A percentile compares a stretch with the other conserved stretches of the same genome.
Conservation (phyloP, 176 grass and related monocot genomes). For the Eleusine coracana region DNA sequence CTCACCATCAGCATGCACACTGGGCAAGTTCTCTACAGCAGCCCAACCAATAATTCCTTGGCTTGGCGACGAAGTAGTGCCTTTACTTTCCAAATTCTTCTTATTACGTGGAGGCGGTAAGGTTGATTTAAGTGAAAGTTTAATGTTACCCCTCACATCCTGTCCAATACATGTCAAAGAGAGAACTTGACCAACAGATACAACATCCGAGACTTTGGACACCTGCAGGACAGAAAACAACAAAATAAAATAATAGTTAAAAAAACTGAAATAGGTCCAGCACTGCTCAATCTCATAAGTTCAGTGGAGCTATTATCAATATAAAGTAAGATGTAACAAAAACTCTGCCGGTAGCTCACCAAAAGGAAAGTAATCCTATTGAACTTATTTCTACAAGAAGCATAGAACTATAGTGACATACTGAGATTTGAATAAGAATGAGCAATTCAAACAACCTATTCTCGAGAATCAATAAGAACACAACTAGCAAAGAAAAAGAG, state of each 20-base stretch:
- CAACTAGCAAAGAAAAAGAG: not conserved
- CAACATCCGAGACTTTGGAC: slow-evolving; percentile 76
- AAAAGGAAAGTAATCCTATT: not conserved
- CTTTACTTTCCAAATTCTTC: slow-evolving; percentile 32
- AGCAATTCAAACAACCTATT: slow-evolving; percentile 3
- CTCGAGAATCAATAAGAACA: not conserved
- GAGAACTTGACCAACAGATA: slow-evolving; percentile 79
- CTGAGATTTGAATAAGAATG: not conserved
- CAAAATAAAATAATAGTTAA: slow-evolving; percentile 33
- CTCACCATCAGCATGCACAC: slow-evolving; percentile 42
- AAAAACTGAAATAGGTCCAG: slow-evolving; percentile 16
- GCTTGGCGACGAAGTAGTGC: slow-evolving; percentile 46
- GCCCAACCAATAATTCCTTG: slow-evolving; percentile 57
- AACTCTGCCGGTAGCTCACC: not conserved
- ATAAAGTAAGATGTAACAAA: not conserved
- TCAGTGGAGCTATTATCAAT: not conserved
- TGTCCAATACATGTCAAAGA: slow-evolving; percentile 87
- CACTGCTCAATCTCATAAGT: slow-evolving; percentile 19
- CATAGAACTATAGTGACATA: slow-evolving; percentile 1
- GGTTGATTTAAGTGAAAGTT: slow-evolving; percentile 84
- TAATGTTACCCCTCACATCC: slow-evolving; percentile 93
- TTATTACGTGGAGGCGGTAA: slow-evolving; percentile 48
- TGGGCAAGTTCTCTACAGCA: slow-evolving; percentile 50
- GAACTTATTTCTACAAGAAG: slow-evolving; percentile 10
- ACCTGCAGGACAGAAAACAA: slow-evolving; percentile 54